Base-by-base conservation (phyloP, 23 red algal species). In the Gracilaria gracilis region DNA sequence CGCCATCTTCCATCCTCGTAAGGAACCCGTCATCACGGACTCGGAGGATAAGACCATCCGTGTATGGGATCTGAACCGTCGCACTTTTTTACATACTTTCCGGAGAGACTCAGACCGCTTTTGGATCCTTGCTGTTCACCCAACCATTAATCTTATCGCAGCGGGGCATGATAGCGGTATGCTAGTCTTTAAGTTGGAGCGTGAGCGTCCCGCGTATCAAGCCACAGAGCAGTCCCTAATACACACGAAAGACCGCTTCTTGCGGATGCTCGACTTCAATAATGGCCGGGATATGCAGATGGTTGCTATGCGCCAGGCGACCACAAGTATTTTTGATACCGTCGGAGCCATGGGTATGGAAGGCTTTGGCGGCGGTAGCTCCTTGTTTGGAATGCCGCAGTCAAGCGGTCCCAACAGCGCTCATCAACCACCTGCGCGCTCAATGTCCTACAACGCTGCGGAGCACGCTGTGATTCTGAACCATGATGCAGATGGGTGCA, bases 1-100 rank as follows among this genome's bases (percentile, higher is more conserved):
- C 81, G 95, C 92, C 75, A 86, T 99, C 67, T 99, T 99, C 86
- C 97, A 99, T 75, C 97, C 97, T 17, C 84, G 87, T 25, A 89
- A 89, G 46, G 95, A 99, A 58, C 70, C 96, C 27, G 67, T 99
- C 47, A 90, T 99, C 14, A 95, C 97, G 4, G 86, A 96, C 46
- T 96, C 94, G 12, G 97, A 99, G 80, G 97, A 99, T 70, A 90
- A 92, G 42, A 99, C 97, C 17, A 99, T 99, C 73, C 92, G 97
- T 65, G 97, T 99, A 39, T 99, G 97, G 97, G 97, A 99, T 88
- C 87, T 95, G 53, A 93, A 92, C 34, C 93, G 94, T 28, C 85
- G 93, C n/a, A 91, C 91, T 46, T 99, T 94, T 71, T 75, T 99
- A 16, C 83, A 95, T 53, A 96, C 91, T 17, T 99, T 93, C 84